Evolutionary conservation across 352 stramenopile species (phyloP).

Genomic region (Achlya hypogyna): DNA sequence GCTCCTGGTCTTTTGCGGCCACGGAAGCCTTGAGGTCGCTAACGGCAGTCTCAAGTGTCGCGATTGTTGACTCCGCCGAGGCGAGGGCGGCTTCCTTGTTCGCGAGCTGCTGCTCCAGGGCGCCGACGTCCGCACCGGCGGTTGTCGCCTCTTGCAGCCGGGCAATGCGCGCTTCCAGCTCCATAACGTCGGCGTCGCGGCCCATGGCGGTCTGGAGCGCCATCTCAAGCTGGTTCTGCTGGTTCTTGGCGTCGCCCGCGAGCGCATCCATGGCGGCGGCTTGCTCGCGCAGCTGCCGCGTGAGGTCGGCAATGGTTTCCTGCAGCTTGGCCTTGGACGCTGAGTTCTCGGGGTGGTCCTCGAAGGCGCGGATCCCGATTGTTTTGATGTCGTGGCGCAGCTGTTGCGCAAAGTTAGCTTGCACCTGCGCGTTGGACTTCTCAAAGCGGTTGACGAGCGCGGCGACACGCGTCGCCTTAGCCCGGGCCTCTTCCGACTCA

Average conservation of each 20-base stretch:
- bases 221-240: conserved; percentile 13
- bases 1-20: not conserved
- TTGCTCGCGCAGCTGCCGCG: not conserved
- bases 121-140: not conserved
- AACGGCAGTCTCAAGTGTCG: not conserved
- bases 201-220: conserved; percentile 13
- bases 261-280: not conserved
- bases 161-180: not conserved
- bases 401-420: conserved; percentile 19
- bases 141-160: not conserved
- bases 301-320: conserved; percentile 8
- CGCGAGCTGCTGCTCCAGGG: not conserved
- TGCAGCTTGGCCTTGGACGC: not conserved
- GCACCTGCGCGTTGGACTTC: conserved; percentile 19
- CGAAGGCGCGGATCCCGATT: conserved; percentile 5
- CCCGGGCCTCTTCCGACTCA: not conserved
- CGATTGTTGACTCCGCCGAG: no score
- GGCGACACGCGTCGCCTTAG: not conserved
- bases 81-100: not conserved
- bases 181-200: conserved; percentile 13
- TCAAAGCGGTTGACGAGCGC: conserved; percentile 20
- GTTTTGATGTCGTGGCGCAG: conserved; percentile 20
- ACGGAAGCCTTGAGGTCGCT: not conserved
- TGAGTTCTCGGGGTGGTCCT: not conserved
- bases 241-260: conserved; percentile 1